A percentile compares a stretch with the other conserved stretches of the same genome.
Evolutionary conservation across 257 asterid species (phyloP).

Genomic region (Solanum lignicaule): DNA sequence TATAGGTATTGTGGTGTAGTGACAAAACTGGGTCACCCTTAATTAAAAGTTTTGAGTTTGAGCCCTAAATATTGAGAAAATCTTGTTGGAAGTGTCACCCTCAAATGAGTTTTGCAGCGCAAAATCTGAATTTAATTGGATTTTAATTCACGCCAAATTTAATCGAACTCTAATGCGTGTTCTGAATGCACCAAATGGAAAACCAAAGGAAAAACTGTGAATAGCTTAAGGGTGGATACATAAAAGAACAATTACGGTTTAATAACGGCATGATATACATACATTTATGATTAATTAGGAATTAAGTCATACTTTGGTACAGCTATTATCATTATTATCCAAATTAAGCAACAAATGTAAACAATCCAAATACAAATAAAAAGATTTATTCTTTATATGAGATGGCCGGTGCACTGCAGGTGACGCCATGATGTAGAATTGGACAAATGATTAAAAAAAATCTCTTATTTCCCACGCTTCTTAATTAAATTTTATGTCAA

Average conservation of each 20-base stretch:
- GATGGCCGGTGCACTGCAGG: neutral
- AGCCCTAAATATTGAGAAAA: too few relatives aligned
- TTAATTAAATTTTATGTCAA: neutral
- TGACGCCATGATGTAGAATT: neutral
- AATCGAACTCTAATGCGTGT: too few relatives aligned
- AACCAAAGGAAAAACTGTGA: too few relatives aligned
- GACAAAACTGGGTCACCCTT: rapidly evolving
- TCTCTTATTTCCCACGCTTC: neutral
- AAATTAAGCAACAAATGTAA: neutral
- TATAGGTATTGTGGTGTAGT: neutral
- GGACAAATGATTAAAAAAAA: neutral
- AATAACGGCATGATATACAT: neutral
- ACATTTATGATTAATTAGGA: neutral
- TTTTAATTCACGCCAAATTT: too few relatives aligned
- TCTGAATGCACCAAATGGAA: neutral
- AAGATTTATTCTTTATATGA: neutral
- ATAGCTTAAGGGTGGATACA: neutral
- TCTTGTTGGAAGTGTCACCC: too few relatives aligned
- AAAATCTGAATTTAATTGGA: rapidly evolving
- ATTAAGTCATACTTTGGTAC: constrained; percentile 8
- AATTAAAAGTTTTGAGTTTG: neutral
- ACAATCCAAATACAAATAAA: neutral
- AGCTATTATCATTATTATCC: constrained; percentile 16
- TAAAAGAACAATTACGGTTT: neutral
- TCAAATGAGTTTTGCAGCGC: too few relatives aligned